Conservation (phyloP, 2,329 filamentous ascomycete species). For the Chaetomium sp. region DNA sequence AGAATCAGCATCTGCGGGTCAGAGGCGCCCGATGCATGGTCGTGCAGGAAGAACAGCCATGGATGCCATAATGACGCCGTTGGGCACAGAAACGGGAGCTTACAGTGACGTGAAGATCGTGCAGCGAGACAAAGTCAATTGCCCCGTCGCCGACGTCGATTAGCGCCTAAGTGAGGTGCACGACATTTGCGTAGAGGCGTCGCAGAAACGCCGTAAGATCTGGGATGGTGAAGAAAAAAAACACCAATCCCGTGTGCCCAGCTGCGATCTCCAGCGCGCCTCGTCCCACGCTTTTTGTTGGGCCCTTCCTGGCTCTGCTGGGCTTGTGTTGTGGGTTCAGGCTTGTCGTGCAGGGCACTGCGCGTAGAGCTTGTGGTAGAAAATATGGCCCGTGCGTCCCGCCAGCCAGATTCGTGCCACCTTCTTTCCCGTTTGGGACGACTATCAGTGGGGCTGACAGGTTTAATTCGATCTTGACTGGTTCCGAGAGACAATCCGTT, state of each 20-base stretch:
- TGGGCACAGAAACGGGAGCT: slow-evolving; percentile 14
- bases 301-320: background rate
- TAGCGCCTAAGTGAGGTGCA: slow-evolving; percentile 10
- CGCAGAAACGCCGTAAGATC: slow-evolving; percentile 8
- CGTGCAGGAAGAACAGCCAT: slow-evolving; percentile 3
- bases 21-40: background rate
- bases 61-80: background rate
- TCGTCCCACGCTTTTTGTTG: slow-evolving; percentile 11
- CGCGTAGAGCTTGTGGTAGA: slow-evolving; percentile 1
- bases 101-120: slow-evolving; percentile 35
- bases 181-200: slow-evolving; percentile 20
- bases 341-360: slow-evolving; percentile 1
- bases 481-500: background rate
- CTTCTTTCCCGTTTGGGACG: slow-evolving; percentile 11
- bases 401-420: slow-evolving; percentile 16
- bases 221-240: slow-evolving; percentile 16
- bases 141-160: slow-evolving; percentile 27
- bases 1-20: slow-evolving; percentile 1
- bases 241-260: slow-evolving; percentile 16
- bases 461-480: background rate
- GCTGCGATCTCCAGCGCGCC: slow-evolving; percentile 17
- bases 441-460: background rate
- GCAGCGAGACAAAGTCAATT: slow-evolving; percentile 33
- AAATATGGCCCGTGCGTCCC: slow-evolving; percentile 27
- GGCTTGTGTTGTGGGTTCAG: background rate